phyloP scores from a whole-genome alignment of 2,329 filamentous ascomycete species.

The Colletotrichum scovillei region DNA sequence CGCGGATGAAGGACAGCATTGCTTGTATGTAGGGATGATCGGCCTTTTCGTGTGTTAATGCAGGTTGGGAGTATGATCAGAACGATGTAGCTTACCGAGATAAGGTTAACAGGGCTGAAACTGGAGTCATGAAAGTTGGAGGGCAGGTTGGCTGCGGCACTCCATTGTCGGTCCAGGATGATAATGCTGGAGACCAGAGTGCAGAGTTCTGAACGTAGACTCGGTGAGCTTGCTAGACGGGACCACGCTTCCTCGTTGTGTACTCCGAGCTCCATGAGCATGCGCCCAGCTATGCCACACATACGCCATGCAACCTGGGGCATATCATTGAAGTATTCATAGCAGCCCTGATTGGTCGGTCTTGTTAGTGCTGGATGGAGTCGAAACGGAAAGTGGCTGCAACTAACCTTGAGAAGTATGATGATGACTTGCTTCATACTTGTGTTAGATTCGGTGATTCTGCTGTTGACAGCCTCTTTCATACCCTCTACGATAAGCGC shows the following conservation, averaged over 20 bases:
- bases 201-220: background rate
- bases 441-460: background rate
- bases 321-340: background rate
- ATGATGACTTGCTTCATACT: background rate
- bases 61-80: background rate
- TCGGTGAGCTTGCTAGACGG: background rate
- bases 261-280: background rate
- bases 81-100: background rate
- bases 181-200: background rate
- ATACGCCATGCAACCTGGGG: background rate
- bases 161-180: background rate
- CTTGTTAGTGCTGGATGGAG: background rate
- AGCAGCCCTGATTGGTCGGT: background rate
- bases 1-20: slow-evolving; percentile 31
- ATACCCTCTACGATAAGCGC: background rate
- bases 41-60: background rate
- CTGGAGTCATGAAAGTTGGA: background rate
- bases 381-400: background rate
- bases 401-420: background rate
- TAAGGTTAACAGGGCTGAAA: background rate
- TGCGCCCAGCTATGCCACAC: background rate
- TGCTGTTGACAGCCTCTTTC: background rate
- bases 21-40: background rate
- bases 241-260: background rate
- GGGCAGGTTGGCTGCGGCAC: background rate